Evolutionary conservation across 805 yeast species (phyloP), one percentile per base, ranked within the genome.

Genomic region (Sugiyamaella marilandica): DNA sequence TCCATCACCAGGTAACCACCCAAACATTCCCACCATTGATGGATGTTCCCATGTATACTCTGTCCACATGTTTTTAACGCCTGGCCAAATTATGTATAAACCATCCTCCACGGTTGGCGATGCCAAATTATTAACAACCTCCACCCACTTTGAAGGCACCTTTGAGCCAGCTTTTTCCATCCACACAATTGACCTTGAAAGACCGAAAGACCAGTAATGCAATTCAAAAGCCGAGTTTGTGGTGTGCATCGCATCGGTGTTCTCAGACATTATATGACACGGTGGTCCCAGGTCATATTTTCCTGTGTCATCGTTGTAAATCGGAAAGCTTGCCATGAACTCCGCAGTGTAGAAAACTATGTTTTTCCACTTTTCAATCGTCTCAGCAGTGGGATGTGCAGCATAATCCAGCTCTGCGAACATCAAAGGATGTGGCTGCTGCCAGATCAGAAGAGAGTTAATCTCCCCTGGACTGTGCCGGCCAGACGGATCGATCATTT

Each of bases 31-130:
- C 2, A 47, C 43, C 24, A 47, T 7, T 34, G 50, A 37, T 2
- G 50, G 50, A 24, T 47, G 50, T 16, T 47, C 50, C 50, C 50
- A 47, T 5, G 43, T 47, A 36, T 47, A 47, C 3, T 47, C 29
- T 35, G 50, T 47, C 50, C 50, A 47, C 50, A 47, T 47, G 33
- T 47, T 31, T 47, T 47, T 34, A 10, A 47, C 39, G 2, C 45
- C 50, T 14, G 50, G 50, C 50, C 50, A 47, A 3, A 47, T 47
- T 10, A 47, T 32, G n/a, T 47, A 47, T 8, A 47, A 29, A 18
- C 39, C 47, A 14, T 47, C 45, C 35, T 47, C 35, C 7, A 47
- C n/a, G 14, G 37, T 21, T 10, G 32, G 32, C 10, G 31, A 10
- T 5, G 44, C 45, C 5, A 47, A 29, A 24, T 47, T 47, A 7